Evolutionary conservation across 2,329 filamentous ascomycete species (phyloP), one percentile per base, ranked within the genome.

Genomic region (Clarireedia monteithiana): DNA sequence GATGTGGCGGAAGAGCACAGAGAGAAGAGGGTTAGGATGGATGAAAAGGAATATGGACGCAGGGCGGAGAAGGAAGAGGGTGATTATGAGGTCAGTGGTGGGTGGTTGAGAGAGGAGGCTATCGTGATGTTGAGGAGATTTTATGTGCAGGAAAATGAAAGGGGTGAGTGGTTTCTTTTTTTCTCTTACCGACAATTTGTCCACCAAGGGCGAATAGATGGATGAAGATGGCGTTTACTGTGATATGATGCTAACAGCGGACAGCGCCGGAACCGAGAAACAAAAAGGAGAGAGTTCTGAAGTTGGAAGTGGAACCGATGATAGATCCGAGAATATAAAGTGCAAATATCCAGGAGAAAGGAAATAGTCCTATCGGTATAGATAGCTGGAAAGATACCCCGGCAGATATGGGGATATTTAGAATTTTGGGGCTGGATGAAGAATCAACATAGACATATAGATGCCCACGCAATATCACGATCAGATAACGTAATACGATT

Each of bases 101-200:
- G 91, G 1, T 86, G 95, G 76, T 89, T 90, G 66, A 83, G 90
- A 44, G 58, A 55, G 67, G 92, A 97, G 68, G 92, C 94, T 4
- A 95, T 99, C 58, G 91, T 92, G 71, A 73, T 99, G 63, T 77
- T 99, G 62, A 81, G 95, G 61, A 85, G 92, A 58, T 99, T 99
- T 72, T 99, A 99, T 70, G 89, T 99, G 34, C 94, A 99, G 72
- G 91, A 99, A 72, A 99, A 99, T 72, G 90, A 89, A 61, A 88
- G 94, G 77, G 89, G 88, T 89, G 74, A 65, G 76, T 67, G 17
- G n/a, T n/a, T 39, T 23, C 47, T 12, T 9, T 2, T 53, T 20
- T 38, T 30, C 9, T 26, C 26, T 54, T 27, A 34, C 9, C 10
- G 30, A 12, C 10, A 4, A 12, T 34, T 12, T 12, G 10, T 12